Conservation (phyloP, 257 asterid species). For the Rubia yunnanensis region DNA sequence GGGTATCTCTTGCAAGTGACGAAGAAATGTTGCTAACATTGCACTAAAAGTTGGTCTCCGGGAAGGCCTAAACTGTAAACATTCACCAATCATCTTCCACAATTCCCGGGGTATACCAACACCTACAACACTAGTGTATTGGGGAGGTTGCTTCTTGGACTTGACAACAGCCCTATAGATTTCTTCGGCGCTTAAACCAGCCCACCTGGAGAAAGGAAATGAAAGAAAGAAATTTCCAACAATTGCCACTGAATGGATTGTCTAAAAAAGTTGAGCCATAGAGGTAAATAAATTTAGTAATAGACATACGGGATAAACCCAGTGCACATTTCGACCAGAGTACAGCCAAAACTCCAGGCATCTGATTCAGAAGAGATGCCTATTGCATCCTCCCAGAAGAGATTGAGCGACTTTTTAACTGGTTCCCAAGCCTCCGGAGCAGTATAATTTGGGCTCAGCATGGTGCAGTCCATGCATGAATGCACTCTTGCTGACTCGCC, state of each 20-base stretch:
- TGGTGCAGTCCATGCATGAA: conserved; percentile 99
- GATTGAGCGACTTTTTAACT: conserved; percentile 76
- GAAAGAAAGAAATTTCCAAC: conserved; percentile 11
- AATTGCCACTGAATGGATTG: conserved; percentile 9
- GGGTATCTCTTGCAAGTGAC: conserved; percentile 91
- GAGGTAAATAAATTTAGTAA: not conserved
- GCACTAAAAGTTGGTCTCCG: conserved; percentile 89
- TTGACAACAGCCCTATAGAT: conserved; percentile 84
- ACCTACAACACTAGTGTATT: conserved; percentile 90
- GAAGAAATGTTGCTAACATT: conserved; percentile 83
- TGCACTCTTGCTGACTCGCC: conserved; percentile 66
- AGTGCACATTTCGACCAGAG: conserved; percentile 98
- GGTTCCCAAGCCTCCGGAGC: conserved; percentile 99
- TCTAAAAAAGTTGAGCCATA: not conserved
- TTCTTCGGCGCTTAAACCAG: conserved; percentile 83
- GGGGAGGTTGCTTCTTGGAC: conserved; percentile 86
- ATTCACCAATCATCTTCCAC: conserved; percentile 99
- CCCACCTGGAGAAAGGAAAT: conserved; percentile 63
- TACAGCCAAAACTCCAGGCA: conserved; percentile 99
- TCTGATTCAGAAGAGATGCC: conserved; percentile 96
- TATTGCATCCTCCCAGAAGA: conserved; percentile 97
- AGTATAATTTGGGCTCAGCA: conserved; percentile 93
- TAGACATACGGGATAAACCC: conserved; percentile 93
- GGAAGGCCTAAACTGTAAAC: conserved; percentile 85
- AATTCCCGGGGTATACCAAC: conserved; percentile 95